A percentile compares a stretch with the other conserved stretches of the same genome.
phyloP scores from a whole-genome alignment of 139 green algal species.

The Micromonas commoda region DNA sequence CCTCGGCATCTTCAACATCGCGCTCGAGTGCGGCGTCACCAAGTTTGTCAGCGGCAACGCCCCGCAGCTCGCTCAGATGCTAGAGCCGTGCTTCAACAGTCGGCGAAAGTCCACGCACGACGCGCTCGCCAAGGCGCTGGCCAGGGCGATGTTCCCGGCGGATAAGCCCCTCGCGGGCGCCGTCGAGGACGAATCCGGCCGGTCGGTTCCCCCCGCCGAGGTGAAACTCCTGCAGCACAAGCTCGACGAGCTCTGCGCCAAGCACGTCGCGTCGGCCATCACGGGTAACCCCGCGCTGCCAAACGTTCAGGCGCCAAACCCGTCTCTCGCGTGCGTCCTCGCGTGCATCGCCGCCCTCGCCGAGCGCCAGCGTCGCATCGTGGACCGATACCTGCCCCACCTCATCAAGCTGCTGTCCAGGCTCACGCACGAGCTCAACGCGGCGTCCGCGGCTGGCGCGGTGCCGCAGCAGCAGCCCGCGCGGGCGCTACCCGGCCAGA shows the following conservation, averaged over 20 bases:
- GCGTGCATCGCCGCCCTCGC: constrained; percentile 1
- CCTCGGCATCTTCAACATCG: constrained; percentile 39
- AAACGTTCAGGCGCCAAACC: not conserved
- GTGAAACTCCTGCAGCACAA: constrained; percentile 13
- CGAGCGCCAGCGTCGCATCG: not conserved
- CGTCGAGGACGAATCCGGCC: not conserved
- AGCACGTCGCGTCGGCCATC: constrained; percentile 12
- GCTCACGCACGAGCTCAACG: constrained; percentile 32
- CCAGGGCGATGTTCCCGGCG: constrained; percentile 13
- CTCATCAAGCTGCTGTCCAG: constrained; percentile 56
- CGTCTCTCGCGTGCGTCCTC: not conserved
- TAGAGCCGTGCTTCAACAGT: constrained; percentile 47
- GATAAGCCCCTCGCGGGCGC: not conserved
- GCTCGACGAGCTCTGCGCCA: constrained; percentile 16
- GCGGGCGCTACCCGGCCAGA: constrained; percentile 16
- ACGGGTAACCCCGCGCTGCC: not conserved
- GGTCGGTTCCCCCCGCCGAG: not conserved
- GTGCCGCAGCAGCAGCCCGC: constrained; percentile 30
- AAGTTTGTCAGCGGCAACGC: constrained; percentile 37
- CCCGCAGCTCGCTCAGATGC: constrained; percentile 38
- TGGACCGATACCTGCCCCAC: constrained; percentile 43
- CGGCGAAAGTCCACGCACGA: constrained; percentile 29
- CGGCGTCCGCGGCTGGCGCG: constrained; percentile 28
- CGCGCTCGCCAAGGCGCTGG: constrained; percentile 9
- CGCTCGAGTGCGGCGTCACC: constrained; percentile 37